A percentile compares a stretch with the other conserved stretches of the same genome.
These are phyloP conservation scores for Monilinia fructicola DNA, from an alignment of 2,329 filamentous ascomycete genomes.

Conservation along the genomic window DNA sequence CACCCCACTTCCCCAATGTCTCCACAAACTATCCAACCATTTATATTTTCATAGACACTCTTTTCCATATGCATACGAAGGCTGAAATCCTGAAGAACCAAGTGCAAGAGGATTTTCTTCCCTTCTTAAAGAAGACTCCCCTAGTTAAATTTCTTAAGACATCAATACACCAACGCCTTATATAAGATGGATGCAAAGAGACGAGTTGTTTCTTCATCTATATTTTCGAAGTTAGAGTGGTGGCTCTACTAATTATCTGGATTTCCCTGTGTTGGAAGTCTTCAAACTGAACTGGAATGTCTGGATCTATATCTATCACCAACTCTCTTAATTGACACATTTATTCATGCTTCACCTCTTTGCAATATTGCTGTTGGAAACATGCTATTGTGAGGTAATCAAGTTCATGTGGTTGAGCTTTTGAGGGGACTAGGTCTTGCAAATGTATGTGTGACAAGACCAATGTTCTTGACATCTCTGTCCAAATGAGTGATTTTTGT, in stretches of 20 bases:
- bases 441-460: neutral
- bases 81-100: neutral
- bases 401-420: neutral
- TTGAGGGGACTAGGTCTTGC: neutral
- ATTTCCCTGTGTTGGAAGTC: neutral
- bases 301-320: neutral
- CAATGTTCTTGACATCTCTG: neutral
- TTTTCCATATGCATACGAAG: neutral
- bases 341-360: conserved; percentile 7
- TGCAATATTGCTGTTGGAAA: neutral
- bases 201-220: neutral
- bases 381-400: neutral
- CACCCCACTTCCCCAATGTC: neutral
- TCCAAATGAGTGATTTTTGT: neutral
- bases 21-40: neutral
- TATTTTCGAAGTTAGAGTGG: neutral
- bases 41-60: too few species aligned
- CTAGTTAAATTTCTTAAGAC: neutral
- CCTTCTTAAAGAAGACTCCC: neutral
- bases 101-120: neutral
- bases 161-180: neutral
- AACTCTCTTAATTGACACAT: neutral
- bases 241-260: neutral
- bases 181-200: neutral
- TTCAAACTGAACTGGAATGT: neutral